Base-by-base conservation (phyloP, 2,329 filamentous ascomycete genomes). In the Fusarium odoratissimum region DNA sequence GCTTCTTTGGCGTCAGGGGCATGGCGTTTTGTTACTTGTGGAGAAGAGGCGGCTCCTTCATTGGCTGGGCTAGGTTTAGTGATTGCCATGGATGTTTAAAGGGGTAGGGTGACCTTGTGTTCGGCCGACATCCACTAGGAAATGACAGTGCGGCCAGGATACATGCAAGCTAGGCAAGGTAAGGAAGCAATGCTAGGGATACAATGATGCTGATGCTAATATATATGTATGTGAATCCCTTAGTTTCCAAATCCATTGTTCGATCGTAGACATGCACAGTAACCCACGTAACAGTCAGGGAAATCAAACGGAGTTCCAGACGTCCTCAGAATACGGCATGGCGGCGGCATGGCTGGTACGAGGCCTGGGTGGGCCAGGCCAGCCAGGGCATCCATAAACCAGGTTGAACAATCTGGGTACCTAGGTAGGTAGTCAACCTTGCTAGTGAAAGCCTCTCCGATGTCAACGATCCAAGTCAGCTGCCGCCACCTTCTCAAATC, bases 1-100 rank as follows among this genome's bases (percentile, higher is more conserved):
- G 51, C 51, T 55, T 63, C 41, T 67, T 42, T 60, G 73, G 71
- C 59, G 63, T 74, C 63, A 76, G 74, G 74, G 72, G 74, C 65
- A 69, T 67, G 46, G 31, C 45, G 56, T 67, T 21, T 60, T 60
- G 71, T 72, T 33, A 48, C 62, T 35, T 71, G 59, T 67, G 61
- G 69, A 75, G 74, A 68, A 48, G 44, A 55, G 57, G 35, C 48
- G 48, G 35, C 71, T 41, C 48, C 54, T 61, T 57, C 25, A 41
- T 58, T 58, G 71, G 40, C 64, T 41, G 60, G 21, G 49, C 42
- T 45, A 51, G 45, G 64, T 28, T 55, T 67, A 69, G 60, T 59
- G 65, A 60, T 17, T 33, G 41, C 41, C 51, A 45, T 51, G 30
- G 21, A 49, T 23, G 61, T 58, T 45, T 48, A 73, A 64, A 64